A percentile compares a stretch with the other conserved stretches of the same genome.
phyloP scores from a whole-genome alignment of 2,329 filamentous ascomycete genomes.

The Colletotrichum sidae region DNA sequence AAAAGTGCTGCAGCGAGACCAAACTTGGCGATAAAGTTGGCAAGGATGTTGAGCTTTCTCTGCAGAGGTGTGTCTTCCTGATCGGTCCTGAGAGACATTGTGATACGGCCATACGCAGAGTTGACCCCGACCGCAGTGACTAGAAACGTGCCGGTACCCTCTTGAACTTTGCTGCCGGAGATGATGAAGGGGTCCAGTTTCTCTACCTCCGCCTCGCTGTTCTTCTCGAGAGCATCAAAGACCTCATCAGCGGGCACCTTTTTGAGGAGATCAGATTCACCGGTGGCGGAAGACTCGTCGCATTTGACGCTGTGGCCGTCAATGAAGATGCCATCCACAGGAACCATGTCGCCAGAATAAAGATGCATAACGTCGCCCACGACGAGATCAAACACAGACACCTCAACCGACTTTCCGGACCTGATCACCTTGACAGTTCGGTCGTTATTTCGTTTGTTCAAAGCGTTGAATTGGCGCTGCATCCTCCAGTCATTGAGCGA shows the following conservation, averaged over 20 bases:
- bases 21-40: slow-evolving; percentile 47
- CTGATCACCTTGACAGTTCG: slow-evolving; percentile 72
- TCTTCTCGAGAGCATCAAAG: slow-evolving; percentile 64
- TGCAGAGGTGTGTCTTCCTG: slow-evolving; percentile 65
- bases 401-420: slow-evolving; percentile 70
- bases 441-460: slow-evolving; percentile 71
- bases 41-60: slow-evolving; percentile 63
- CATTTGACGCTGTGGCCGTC: slow-evolving; percentile 73
- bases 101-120: slow-evolving; percentile 66
- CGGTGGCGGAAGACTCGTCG: slow-evolving; percentile 77
- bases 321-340: slow-evolving; percentile 75
- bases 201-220: slow-evolving; percentile 45
- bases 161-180: slow-evolving; percentile 66
- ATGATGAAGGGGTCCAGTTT: slow-evolving; percentile 70
- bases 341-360: slow-evolving; percentile 75
- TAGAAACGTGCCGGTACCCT: slow-evolving; percentile 65
- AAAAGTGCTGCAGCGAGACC: slow-evolving; percentile 75
- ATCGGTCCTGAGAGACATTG: slow-evolving; percentile 66
- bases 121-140: slow-evolving; percentile 66
- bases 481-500: slow-evolving; percentile 73
- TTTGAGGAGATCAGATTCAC: slow-evolving; percentile 76
- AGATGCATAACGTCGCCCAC: slow-evolving; percentile 75
- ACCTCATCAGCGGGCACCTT: slow-evolving; percentile 71
- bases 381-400: slow-evolving; percentile 72
- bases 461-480: slow-evolving; percentile 68